phyloP scores from a whole-genome alignment of 2,329 filamentous ascomycete genomes.

The Diaporthe ilicicola region DNA sequence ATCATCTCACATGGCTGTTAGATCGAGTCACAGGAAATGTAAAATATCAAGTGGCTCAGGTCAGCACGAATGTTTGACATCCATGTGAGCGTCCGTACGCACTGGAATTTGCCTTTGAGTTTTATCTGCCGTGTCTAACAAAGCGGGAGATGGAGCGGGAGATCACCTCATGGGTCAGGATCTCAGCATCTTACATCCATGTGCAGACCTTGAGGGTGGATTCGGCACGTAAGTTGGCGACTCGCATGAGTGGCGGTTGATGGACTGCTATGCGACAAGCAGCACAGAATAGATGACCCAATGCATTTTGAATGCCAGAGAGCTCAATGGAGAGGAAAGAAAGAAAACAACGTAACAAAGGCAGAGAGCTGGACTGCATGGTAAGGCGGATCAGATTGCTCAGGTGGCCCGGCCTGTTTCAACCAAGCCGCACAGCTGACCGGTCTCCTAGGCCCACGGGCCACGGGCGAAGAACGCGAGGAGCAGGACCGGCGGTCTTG shows the following conservation, averaged over 20 bases:
- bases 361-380: no score
- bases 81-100: no score
- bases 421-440: background rate
- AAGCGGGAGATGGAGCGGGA: background rate
- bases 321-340: no score
- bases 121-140: background rate
- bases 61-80: background rate
- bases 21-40: background rate
- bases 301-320: no score
- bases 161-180: constrained; percentile 3
- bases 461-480: background rate
- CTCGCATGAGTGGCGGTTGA: no score
- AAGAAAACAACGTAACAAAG: no score
- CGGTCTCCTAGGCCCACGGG: background rate
- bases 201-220: background rate
- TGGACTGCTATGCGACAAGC: background rate
- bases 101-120: background rate
- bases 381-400: background rate
- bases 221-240: background rate
- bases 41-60: background rate
- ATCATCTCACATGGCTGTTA: background rate
- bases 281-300: background rate
- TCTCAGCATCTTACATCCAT: background rate
- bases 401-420: background rate
- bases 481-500: background rate